Base-by-base conservation (phyloP, 176 grass and related monocot species). In the Ensete glaucum region DNA sequence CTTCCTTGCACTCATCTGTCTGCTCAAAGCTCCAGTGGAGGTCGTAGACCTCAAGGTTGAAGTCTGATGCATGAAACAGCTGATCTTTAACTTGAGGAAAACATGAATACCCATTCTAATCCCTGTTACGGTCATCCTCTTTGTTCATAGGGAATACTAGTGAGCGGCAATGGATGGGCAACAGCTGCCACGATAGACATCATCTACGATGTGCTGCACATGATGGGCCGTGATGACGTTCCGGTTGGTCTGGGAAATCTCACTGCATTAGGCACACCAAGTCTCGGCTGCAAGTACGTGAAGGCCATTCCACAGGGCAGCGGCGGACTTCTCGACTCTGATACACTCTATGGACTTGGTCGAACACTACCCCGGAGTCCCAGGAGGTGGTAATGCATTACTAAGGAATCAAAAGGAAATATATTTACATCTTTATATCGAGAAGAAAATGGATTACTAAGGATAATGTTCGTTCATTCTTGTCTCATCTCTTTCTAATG, bases 211-310 rank as follows among this genome's bases (percentile, higher is more conserved):
- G 79, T 97, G 16, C 84, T 93, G n/a, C 88, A 93, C 65, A 93
- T 93, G 93, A 97, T 97, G 93, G 90, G 93, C 10, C 90, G 82
- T 9, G 93, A 93, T 73, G 90, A 97, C 75, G 90, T 97, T 85
- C 90, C 85, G 73, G 89, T 93, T 53, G 93, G 93, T 11, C 83
- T 82, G 55, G 93, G 93, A 67, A 93, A 83, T 78, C 16, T 85
- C 21, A 87, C 87, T 49, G 93, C 93, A 56, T 66, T 93, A 77
- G 90, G 85, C 29, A 89, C 81, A 56, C 74, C 83, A 19, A 82
- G 1, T 63, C 81, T 90, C 51, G 88, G 85, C 27, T 97, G 93
- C 66, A 74, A 88, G 63, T 93, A 90, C 81, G 80, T 76, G 19
- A 88, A 78, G 62, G 82, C 82, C 20, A 93, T 97, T 78, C 93